A percentile compares a stretch with the other conserved stretches of the same genome.
Evolutionary conservation across 2,329 filamentous ascomycete genomes (phyloP).

Genomic region (Eurotiales sp.): DNA sequence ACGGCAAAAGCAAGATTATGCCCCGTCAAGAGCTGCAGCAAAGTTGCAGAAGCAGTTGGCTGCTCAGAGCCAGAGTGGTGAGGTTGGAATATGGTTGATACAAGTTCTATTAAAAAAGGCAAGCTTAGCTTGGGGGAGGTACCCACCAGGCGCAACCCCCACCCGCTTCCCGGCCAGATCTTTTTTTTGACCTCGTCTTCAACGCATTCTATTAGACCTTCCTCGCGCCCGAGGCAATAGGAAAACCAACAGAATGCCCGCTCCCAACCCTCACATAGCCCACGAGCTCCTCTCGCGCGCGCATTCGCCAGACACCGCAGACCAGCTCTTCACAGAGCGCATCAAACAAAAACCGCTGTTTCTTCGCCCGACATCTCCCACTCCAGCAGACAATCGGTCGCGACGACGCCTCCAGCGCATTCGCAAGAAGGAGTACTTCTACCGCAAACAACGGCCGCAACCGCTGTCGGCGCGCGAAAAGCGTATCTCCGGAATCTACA

Average conservation of each 20-base stretch:
- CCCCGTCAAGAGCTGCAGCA: no score
- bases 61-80: no score
- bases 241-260: constrained; percentile 7
- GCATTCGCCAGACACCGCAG: constrained; percentile 69
- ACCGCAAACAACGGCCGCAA: constrained; percentile 52
- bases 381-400: constrained; percentile 48
- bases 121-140: no score
- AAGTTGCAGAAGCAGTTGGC: no score
- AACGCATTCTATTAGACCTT: no score
- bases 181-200: no score
- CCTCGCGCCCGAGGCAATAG: neutral
- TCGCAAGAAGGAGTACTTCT: constrained; percentile 45
- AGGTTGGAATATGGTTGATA: no score
- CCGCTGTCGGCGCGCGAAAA: constrained; percentile 80
- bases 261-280: constrained; percentile 43
- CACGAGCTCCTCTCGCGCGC: constrained; percentile 69
- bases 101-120: no score
- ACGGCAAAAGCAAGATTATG: no score
- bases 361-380: constrained; percentile 72
- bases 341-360: constrained; percentile 77
- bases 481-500: constrained; percentile 67
- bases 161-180: no score
- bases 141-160: no score
- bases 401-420: constrained; percentile 51
- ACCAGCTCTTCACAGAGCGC: constrained; percentile 74